These are phyloP conservation scores for Fusarium redolens DNA, from an alignment of 2,329 filamentous ascomycete genomes.

Conservation along the genomic window DNA sequence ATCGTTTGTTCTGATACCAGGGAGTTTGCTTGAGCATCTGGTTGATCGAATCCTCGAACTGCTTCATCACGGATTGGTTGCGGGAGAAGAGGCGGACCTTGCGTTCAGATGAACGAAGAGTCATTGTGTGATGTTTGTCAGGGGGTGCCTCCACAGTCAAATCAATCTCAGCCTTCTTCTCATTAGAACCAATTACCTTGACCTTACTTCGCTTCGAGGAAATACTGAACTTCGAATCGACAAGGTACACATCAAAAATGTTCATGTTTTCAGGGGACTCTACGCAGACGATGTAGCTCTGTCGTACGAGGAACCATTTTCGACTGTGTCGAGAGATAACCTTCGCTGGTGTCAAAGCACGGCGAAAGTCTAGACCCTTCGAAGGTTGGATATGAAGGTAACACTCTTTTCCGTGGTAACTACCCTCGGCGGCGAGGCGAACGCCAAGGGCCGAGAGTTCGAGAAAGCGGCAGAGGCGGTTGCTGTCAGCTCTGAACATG, in stretches of 20 bases:
- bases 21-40: slow-evolving; percentile 85
- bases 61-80: slow-evolving; percentile 87
- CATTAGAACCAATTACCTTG: slow-evolving; percentile 66
- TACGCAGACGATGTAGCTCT: slow-evolving; percentile 98
- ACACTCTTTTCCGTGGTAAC: slow-evolving; percentile 98
- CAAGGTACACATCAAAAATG: slow-evolving; percentile 98
- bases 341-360: slow-evolving; percentile 80
- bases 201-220: slow-evolving; percentile 75
- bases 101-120: slow-evolving; percentile 90
- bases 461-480: slow-evolving; percentile 93
- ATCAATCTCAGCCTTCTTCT: slow-evolving; percentile 65
- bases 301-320: slow-evolving; percentile 98
- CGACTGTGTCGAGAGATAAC: slow-evolving; percentile 86
- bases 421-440: slow-evolving; percentile 91
- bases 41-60: slow-evolving; percentile 93
- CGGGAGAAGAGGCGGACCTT: slow-evolving; percentile 91
- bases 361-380: slow-evolving; percentile 87
- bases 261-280: slow-evolving; percentile 99
- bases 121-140: slow-evolving; percentile 82
- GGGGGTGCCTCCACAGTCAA: slow-evolving; percentile 52
- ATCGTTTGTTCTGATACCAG: slow-evolving; percentile 87
- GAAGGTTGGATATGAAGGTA: slow-evolving; percentile 91
- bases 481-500: slow-evolving; percentile 96
- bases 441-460: slow-evolving; percentile 95
- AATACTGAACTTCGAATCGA: slow-evolving; percentile 87